A percentile compares a stretch with the other conserved stretches of the same genome.
Conservation (phyloP, 164 flowering plant species). For the Kingdonia uniflora region DNA sequence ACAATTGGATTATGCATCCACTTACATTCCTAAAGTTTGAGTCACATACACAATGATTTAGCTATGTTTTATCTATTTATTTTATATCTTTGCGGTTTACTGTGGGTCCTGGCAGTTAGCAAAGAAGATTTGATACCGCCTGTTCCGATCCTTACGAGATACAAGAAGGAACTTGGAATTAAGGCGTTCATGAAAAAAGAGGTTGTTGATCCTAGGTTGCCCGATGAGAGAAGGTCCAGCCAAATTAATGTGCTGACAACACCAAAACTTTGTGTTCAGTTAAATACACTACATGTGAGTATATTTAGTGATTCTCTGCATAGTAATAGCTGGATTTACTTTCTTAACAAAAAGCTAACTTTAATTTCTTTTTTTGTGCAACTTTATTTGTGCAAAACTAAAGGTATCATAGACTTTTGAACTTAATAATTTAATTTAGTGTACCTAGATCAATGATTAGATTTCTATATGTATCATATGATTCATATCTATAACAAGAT, state of each 20-base stretch:
- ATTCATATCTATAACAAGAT: too few relatives aligned
- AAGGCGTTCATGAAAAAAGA: conserved; percentile 96
- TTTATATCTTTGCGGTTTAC: too few relatives aligned
- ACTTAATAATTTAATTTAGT: too few relatives aligned
- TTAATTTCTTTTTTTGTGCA: too few relatives aligned
- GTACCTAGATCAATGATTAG: too few relatives aligned
- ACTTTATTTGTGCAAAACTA: not conserved
- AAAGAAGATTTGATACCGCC: conserved; percentile 94
- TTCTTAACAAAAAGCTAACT: not conserved
- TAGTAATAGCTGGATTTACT: not conserved
- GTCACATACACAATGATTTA: not conserved
- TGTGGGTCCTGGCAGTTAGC: conserved; percentile 45
- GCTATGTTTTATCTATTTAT: not conserved
- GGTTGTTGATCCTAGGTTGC: conserved; percentile 51
- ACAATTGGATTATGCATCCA: too few relatives aligned
- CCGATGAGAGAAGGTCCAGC: conserved; percentile 60
- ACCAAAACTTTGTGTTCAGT: conserved; percentile 70
- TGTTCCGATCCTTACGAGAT: conserved; percentile 79
- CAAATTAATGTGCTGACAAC: conserved; percentile 68
- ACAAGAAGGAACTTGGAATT: conserved; percentile 77
- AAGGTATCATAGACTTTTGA: too few relatives aligned
- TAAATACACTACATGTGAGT: conserved; percentile 91
- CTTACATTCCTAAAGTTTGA: too few relatives aligned
- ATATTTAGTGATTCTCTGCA: conserved; percentile 2
- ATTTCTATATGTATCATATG: too few relatives aligned